Base-by-base conservation (phyloP, 2,329 filamentous ascomycete genomes). In the Aspergillus versicolor region DNA sequence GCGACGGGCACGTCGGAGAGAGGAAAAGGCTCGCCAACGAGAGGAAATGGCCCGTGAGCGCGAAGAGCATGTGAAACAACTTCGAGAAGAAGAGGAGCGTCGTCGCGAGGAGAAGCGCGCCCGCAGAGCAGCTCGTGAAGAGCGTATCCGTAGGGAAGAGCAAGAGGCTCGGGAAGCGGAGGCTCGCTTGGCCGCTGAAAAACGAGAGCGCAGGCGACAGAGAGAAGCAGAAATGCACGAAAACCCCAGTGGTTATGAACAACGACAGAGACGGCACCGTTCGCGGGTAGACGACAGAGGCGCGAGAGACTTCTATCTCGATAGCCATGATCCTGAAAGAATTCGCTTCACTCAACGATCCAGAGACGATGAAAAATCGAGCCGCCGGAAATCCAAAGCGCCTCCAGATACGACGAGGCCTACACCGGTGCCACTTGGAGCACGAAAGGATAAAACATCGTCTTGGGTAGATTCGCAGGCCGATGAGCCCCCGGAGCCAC, bases 141-240 rank as follows among this genome's bases (percentile, higher is more conserved):
- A 74, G 53, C 69, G 65, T 9, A 66, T 66, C 38, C 65, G 63
- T 11, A 60, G 67, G 48, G 70, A 76, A 53, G 85, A 88, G 49
- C 77, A 81, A 5, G 82, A 83, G 45, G 80, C 58, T 75, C 77
- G 56, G 76, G 80, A 54, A 83, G 84, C 60, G 84, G 57, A 85
- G 82, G 85, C 85, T 6, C 61, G 65, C 65, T 50, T 68, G 60
- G 73, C 71, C 5, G 71, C 74, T 12, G 73, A 76, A 59, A 70
- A 73, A 13, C 74, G 75, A 24, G 76, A 78, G 58, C 72, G 73
- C 34, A 69, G 73, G 51, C 69, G 73, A 41, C 63, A 70, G 21
- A 70, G 71, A 58, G 70, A 74, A 46, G 67, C 70, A 60, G 69
- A 72, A 34, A 67, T 69, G 59, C 63, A 61, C 17, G 60, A 62